Percentiles rank a stretch among this genome's conserved stretches.
phyloP scores from a whole-genome alignment of 805 yeast species.

The Saccharomycopsis guyanensis region DNA sequence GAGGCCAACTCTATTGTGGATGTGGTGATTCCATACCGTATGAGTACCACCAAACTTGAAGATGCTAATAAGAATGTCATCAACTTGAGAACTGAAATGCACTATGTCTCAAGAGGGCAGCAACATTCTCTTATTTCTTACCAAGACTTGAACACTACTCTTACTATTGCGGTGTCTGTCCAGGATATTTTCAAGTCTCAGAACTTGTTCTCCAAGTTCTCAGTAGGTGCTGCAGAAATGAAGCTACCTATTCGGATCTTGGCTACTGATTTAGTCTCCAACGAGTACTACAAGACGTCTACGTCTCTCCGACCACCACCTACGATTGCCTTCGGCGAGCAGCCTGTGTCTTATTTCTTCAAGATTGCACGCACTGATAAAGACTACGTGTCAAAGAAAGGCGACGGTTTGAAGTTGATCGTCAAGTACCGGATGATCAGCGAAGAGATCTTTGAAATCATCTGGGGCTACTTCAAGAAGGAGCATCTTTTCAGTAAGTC shows the following conservation, averaged over 20 bases:
- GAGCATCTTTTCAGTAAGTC: slow-evolving; percentile 16
- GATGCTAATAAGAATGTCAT: slow-evolving; percentile 10
- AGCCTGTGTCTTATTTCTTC: slow-evolving; percentile 58
- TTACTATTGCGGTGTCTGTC: slow-evolving; percentile 66
- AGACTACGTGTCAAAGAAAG: slow-evolving; percentile 21
- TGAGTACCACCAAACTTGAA: slow-evolving; percentile 19
- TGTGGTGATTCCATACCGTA: slow-evolving; percentile 29
- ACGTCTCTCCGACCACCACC: slow-evolving; percentile 28
- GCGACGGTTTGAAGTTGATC: slow-evolving; percentile 35
- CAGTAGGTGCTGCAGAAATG: slow-evolving; percentile 50
- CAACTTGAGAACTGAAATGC: slow-evolving; percentile 16
- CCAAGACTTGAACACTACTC: slow-evolving; percentile 39
- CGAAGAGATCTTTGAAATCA: slow-evolving; percentile 34
- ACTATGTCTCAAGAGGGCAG: slow-evolving; percentile 4
- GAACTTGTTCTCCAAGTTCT: slow-evolving; percentile 56
- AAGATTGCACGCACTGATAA: slow-evolving; percentile 32
- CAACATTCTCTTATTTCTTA: slow-evolving; percentile 13
- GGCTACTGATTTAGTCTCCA: slow-evolving; percentile 34
- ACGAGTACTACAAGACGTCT: slow-evolving; percentile 28
- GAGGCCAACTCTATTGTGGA: slow-evolving; percentile 21
- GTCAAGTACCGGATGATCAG: slow-evolving; percentile 40
- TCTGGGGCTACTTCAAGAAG: slow-evolving; percentile 23
- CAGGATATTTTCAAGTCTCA: slow-evolving; percentile 64
- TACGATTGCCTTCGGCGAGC: slow-evolving; percentile 57
- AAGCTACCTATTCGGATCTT: slow-evolving; percentile 47